Percentiles rank a stretch among this genome's conserved stretches.
Conservation (phyloP, 306 rosid species). For the Ochetophila trinervis region DNA sequence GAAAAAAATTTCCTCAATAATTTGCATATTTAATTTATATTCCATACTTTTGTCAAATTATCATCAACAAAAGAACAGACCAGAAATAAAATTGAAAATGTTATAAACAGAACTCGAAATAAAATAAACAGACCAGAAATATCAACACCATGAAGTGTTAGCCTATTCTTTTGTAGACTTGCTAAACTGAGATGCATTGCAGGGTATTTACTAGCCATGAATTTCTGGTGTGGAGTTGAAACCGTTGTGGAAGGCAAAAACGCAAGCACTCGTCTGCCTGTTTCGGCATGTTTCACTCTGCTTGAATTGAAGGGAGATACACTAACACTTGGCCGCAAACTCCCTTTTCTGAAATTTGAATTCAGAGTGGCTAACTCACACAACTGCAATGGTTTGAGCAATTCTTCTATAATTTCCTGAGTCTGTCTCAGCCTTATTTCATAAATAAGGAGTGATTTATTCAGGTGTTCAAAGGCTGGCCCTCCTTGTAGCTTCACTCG, state of each 20-base stretch:
- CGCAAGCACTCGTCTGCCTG: conserved; percentile 57
- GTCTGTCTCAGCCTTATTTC: conserved; percentile 92
- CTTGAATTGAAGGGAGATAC: conserved; percentile 92
- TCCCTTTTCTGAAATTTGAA: conserved; percentile 89
- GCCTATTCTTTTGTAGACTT: conserved; percentile 47
- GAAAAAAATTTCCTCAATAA: conserved; percentile 27
- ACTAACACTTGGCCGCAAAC: conserved; percentile 92
- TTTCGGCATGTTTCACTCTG: conserved; percentile 89
- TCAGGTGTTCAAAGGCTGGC: conserved; percentile 94
- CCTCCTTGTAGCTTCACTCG: conserved; percentile 93
- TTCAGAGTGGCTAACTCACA: conserved; percentile 87
- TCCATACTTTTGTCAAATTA: conserved; percentile 54
- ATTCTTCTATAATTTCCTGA: conserved; percentile 89
- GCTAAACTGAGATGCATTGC: conserved; percentile 33
- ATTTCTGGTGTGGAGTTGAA: conserved; percentile 30
- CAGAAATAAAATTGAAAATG: conserved; percentile 10
- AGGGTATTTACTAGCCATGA: conserved; percentile 34
- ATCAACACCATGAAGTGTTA: conserved; percentile 68
- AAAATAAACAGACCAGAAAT: conserved; percentile 50
- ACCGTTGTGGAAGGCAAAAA: conserved; percentile 22
- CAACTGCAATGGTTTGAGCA: conserved; percentile 95
- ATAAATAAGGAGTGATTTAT: conserved; percentile 82
- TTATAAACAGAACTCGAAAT: conserved; percentile 15
- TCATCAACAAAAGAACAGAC: conserved; percentile 85
- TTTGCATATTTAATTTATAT: conserved; percentile 44